Evolutionary conservation across 352 stramenopile species (phyloP).

Genomic region (Phytophthora nicotianae): DNA sequence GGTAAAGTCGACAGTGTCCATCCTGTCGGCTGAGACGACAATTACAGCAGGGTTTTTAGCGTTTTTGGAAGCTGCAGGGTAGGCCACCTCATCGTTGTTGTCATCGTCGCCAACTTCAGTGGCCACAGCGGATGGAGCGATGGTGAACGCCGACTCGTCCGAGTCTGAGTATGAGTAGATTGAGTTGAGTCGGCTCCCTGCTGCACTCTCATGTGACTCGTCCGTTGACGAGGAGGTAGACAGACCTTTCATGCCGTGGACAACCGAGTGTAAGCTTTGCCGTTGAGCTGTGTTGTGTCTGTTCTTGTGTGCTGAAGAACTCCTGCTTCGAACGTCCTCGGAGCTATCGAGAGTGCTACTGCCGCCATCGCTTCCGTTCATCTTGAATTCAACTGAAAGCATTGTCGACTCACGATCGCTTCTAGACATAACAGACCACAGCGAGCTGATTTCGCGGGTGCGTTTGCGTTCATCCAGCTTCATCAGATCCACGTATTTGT

Average conservation of each 20-base stretch:
- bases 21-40: conserved; percentile 44
- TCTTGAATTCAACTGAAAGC: conserved; percentile 43
- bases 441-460: conserved; percentile 36
- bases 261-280: conserved; percentile 25
- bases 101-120: conserved; percentile 18
- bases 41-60: conserved; percentile 32
- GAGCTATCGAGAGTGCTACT: conserved; percentile 21
- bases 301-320: background rate
- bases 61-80: conserved; percentile 1
- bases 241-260: conserved; percentile 25
- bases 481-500: conserved; percentile 46
- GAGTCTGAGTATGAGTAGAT: conserved; percentile 27
- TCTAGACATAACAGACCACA: conserved; percentile 51
- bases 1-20: conserved; percentile 51
- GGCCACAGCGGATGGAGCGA: conserved; percentile 12
- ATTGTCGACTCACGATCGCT: conserved; percentile 41
- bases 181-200: conserved; percentile 4
- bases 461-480: conserved; percentile 43
- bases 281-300: conserved; percentile 4
- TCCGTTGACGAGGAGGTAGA: conserved; percentile 21
- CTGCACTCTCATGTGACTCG: conserved; percentile 13
- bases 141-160: conserved; percentile 29
- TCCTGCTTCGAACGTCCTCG: conserved; percentile 23
- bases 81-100: conserved; percentile 4
- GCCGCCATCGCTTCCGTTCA: conserved; percentile 23